Conservation (phyloP, 1,139 yeast genomes). For the Candida anutae region DNA sequence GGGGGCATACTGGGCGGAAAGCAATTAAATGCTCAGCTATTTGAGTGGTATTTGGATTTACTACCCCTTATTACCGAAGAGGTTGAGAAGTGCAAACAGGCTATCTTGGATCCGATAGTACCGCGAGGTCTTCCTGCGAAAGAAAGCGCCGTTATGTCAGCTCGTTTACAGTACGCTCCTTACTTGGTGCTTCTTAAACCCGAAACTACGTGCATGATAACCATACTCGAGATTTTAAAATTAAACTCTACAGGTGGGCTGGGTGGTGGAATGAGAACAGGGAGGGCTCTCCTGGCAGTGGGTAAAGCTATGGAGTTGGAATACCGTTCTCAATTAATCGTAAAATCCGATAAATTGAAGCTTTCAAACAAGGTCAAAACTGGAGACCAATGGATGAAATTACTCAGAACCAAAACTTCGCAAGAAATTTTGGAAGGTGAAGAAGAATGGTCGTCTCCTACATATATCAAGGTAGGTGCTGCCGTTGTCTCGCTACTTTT, state of each 20-base stretch:
- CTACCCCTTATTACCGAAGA: slow-evolving; percentile 64
- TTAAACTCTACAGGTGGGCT: slow-evolving; percentile 70
- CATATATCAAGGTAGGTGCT: slow-evolving; percentile 79
- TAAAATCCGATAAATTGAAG: slow-evolving; percentile 50
- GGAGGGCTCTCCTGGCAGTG: slow-evolving; percentile 72
- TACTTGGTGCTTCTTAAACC: slow-evolving; percentile 64
- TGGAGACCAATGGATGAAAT: slow-evolving; percentile 36
- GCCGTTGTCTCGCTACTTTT: slow-evolving; percentile 65
- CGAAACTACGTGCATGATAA: slow-evolving; percentile 74
- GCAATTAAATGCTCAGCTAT: slow-evolving; percentile 63
- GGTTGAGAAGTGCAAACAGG: slow-evolving; percentile 38
- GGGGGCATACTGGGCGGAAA: slow-evolving; percentile 54
- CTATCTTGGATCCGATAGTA: slow-evolving; percentile 16
- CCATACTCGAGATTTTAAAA: slow-evolving; percentile 75
- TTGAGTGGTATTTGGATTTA: slow-evolving; percentile 71
- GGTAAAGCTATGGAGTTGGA: slow-evolving; percentile 85
- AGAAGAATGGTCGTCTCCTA: slow-evolving; percentile 40
- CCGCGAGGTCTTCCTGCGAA: slow-evolving; percentile 14
- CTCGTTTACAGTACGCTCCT: slow-evolving; percentile 68
- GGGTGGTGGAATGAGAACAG: slow-evolving; percentile 79
- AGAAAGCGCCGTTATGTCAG: slow-evolving; percentile 33
- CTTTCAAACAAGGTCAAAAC: slow-evolving; percentile 22
- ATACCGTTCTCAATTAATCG: slow-evolving; percentile 59
- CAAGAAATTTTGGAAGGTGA: slow-evolving; percentile 16
- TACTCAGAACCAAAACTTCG: slow-evolving; percentile 23